These are phyloP conservation scores for Pleurostoma richardsiae DNA, from an alignment of 2,329 filamentous ascomycete species.

Conservation along the genomic window DNA sequence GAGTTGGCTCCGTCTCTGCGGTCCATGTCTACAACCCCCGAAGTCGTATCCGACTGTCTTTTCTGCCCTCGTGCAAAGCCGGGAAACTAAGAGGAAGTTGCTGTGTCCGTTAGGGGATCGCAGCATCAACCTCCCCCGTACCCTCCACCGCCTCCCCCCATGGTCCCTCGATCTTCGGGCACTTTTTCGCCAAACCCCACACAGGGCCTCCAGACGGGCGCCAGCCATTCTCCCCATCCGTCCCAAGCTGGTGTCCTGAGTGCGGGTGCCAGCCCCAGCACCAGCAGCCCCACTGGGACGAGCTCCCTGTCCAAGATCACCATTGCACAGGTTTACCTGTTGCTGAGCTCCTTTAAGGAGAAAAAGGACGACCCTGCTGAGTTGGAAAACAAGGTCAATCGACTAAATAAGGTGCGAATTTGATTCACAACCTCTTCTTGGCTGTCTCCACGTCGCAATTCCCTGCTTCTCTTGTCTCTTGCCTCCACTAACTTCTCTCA, in stretches of 20 bases:
- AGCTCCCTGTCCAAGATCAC: constrained; percentile 84
- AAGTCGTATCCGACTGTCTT: no score
- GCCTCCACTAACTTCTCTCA: not conserved
- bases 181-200: constrained; percentile 59
- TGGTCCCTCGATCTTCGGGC: constrained; percentile 57
- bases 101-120: constrained; percentile 21
- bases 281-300: constrained; percentile 56
- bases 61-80: no score
- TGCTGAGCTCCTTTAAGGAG: constrained; percentile 91
- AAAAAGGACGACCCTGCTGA: constrained; percentile 80
- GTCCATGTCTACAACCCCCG: no score
- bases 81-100: constrained; percentile 10
- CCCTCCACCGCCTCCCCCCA: constrained; percentile 24
- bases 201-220: constrained; percentile 52
- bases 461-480: not conserved
- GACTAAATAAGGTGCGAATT: constrained; percentile 76
- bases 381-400: constrained; percentile 88
- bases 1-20: no score
- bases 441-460: not conserved
- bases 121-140: constrained; percentile 18
- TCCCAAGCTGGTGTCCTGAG: constrained; percentile 52
- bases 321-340: constrained; percentile 89
- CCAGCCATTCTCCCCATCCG: constrained; percentile 50
- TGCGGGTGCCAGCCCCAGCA: constrained; percentile 57
- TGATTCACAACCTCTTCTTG: not conserved